Percentiles rank a stretch among this genome's conserved stretches.
phyloP scores from a whole-genome alignment of 2,329 filamentous ascomycete species.

The Diaporthe caulivora region DNA sequence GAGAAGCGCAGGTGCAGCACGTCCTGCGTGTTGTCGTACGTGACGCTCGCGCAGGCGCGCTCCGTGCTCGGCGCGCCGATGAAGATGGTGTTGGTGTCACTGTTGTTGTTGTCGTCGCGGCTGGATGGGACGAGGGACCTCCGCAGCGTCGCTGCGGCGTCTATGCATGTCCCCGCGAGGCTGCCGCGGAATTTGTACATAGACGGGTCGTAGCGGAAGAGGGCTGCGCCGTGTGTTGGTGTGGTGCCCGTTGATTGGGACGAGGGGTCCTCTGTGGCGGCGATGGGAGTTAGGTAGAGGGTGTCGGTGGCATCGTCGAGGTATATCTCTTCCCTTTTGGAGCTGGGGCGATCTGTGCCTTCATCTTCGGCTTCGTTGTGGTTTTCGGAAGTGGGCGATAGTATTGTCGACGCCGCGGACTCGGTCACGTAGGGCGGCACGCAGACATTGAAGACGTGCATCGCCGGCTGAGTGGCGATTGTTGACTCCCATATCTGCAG shows the following conservation, averaged over 20 bases:
- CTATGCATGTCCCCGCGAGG: slow-evolving; percentile 26
- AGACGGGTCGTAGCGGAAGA: slow-evolving; percentile 32
- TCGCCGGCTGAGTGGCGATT: slow-evolving; percentile 39
- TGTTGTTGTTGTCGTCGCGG: background rate
- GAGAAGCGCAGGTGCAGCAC: slow-evolving; percentile 38
- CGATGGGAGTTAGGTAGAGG: slow-evolving; percentile 29
- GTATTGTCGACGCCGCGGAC: background rate
- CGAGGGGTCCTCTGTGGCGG: background rate
- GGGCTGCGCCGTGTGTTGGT: background rate
- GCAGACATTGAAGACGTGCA: slow-evolving; percentile 43
- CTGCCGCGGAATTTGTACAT: slow-evolving; percentile 35
- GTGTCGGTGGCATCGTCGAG: slow-evolving; percentile 29
- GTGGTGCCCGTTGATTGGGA: background rate
- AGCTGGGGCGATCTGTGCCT: background rate
- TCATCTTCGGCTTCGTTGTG: background rate
- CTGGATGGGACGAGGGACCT: background rate
- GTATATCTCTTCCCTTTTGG: background rate
- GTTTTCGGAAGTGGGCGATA: background rate
- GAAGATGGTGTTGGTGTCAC: slow-evolving; percentile 31
- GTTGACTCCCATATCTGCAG: slow-evolving; percentile 43
- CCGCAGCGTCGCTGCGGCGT: slow-evolving; percentile 23
- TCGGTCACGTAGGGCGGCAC: slow-evolving; percentile 26
- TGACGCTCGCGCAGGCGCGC: background rate
- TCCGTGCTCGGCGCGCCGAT: slow-evolving; percentile 10
- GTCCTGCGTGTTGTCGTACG: slow-evolving; percentile 38